A percentile compares a stretch with the other conserved stretches of the same genome.
Conservation (phyloP, 2,329 filamentous ascomycete species). For the Colletotrichum sp. region DNA sequence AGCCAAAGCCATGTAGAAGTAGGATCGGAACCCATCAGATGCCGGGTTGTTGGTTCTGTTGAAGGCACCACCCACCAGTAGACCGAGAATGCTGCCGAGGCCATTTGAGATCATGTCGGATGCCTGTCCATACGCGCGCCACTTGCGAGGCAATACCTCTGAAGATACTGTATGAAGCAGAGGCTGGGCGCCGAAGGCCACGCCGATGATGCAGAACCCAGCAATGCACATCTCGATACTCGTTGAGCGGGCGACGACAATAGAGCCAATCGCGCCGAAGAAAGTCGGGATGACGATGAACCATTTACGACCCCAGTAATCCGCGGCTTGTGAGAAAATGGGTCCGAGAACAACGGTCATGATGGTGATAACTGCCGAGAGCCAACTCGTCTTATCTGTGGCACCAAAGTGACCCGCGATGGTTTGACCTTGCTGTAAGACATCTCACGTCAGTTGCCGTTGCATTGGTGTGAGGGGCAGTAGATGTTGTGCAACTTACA, state of each 20-base stretch:
- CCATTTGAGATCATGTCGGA: slow-evolving; percentile 32
- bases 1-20: slow-evolving; percentile 38
- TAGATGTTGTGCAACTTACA: slow-evolving; percentile 25
- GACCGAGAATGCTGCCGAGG: slow-evolving; percentile 43
- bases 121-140: slow-evolving; percentile 38
- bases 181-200: slow-evolving; percentile 41
- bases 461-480: no score
- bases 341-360: slow-evolving; percentile 26
- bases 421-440: slow-evolving; percentile 34
- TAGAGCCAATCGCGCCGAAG: slow-evolving; percentile 36
- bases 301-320: slow-evolving; percentile 48
- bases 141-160: slow-evolving; percentile 36
- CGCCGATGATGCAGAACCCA: slow-evolving; percentile 38
- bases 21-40: slow-evolving; percentile 40
- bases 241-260: slow-evolving; percentile 39
- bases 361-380: slow-evolving; percentile 39
- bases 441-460: neutral
- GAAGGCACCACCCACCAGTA: slow-evolving; percentile 38
- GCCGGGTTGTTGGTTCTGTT: slow-evolving; percentile 31
- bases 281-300: slow-evolving; percentile 40
- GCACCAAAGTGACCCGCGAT: slow-evolving; percentile 32
- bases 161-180: slow-evolving; percentile 42
- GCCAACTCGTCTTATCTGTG: slow-evolving; percentile 33
- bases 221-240: slow-evolving; percentile 40
- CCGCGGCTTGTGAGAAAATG: slow-evolving; percentile 42